phyloP scores from a whole-genome alignment of 495 filamentous ascomycete species.

The Lichenothelia convexa region DNA sequence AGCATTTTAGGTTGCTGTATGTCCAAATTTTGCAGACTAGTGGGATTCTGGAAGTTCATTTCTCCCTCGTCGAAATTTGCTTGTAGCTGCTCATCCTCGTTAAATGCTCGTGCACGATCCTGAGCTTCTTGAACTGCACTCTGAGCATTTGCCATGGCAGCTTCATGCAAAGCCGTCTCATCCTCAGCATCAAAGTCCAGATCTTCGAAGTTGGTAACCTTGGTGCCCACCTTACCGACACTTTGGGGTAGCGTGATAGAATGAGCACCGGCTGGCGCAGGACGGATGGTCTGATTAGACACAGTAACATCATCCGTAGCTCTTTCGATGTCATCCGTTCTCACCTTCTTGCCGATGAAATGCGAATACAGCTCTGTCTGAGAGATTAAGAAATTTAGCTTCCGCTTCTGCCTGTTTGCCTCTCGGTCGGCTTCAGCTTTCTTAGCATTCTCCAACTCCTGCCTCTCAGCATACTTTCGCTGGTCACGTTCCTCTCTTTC shows the following conservation, averaged over 20 bases:
- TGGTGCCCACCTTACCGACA: constrained; percentile 36
- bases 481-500: constrained; percentile 92
- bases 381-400: constrained; percentile 98
- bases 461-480: constrained; percentile 81
- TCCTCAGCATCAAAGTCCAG: constrained; percentile 94
- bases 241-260: constrained; percentile 39
- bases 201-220: constrained; percentile 83
- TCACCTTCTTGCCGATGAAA: constrained; percentile 98
- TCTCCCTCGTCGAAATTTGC: constrained; percentile 64
- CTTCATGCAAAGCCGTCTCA: constrained; percentile 59
- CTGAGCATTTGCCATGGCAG: constrained; percentile 89
- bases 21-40: constrained; percentile 80
- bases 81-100: constrained; percentile 35
- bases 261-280: constrained; percentile 27
- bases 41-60: constrained; percentile 99
- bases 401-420: constrained; percentile 89
- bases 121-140: constrained; percentile 91
- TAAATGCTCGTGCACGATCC: constrained; percentile 82
- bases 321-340: constrained; percentile 80
- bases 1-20: constrained; percentile 91
- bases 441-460: constrained; percentile 91
- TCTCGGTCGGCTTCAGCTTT: constrained; percentile 94
- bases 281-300: constrained; percentile 26
- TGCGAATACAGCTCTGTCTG: constrained; percentile 98
- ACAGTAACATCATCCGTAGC: constrained; percentile 65